These are phyloP conservation scores for Hibiscus tridactylites DNA, from an alignment of 345 rosid genomes.

Conservation along the genomic window DNA sequence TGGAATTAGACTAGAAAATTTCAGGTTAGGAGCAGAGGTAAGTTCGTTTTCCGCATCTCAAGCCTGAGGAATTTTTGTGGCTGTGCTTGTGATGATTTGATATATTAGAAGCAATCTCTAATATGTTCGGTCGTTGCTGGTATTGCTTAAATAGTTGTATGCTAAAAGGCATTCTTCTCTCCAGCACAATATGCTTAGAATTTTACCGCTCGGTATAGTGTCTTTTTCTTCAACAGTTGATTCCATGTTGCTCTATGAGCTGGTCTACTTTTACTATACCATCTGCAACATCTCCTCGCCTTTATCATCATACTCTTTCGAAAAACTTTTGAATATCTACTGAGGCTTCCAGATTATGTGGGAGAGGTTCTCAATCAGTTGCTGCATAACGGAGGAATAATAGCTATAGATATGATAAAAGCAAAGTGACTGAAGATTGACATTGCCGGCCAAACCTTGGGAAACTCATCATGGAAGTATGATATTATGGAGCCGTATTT, in stretches of 20 bases:
- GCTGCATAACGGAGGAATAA: neutral
- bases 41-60: neutral
- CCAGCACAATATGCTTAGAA: neutral
- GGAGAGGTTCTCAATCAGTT: neutral
- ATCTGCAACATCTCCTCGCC: conserved; percentile 1
- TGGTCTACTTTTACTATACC: neutral
- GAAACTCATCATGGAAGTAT: neutral
- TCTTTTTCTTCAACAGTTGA: neutral
- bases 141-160: neutral
- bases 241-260: neutral
- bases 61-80: neutral
- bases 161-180: neutral
- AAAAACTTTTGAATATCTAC: neutral
- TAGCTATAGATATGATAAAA: neutral
- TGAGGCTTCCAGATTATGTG: neutral
- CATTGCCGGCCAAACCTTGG: neutral
- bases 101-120: neutral
- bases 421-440: neutral
- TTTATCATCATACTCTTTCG: neutral
- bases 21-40: neutral
- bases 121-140: neutral
- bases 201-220: neutral
- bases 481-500: neutral
- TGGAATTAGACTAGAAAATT: neutral
- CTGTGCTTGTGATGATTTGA: neutral